Percentiles rank a stretch among this genome's conserved stretches.
These are phyloP conservation scores for Chaetomiaceae sp. DNA, from an alignment of 2,329 filamentous ascomycete species.

Conservation along the genomic window DNA sequence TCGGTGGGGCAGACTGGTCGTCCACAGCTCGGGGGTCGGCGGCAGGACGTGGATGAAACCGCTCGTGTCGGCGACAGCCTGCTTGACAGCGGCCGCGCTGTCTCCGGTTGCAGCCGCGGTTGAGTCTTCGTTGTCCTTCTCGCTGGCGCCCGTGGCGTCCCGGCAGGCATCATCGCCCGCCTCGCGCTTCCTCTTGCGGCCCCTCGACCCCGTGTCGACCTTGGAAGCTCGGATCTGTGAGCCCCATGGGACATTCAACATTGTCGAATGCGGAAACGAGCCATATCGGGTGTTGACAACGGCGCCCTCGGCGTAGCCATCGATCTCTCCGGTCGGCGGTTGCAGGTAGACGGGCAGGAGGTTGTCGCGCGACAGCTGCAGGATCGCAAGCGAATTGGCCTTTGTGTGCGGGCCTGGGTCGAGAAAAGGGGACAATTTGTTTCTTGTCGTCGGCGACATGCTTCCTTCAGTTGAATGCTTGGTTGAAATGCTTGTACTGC, in stretches of 20 bases:
- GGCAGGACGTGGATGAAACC: slow-evolving; percentile 77
- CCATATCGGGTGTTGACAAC: slow-evolving; percentile 92
- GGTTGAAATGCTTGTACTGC: not conserved
- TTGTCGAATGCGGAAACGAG: slow-evolving; percentile 76
- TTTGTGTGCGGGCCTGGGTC: slow-evolving; percentile 60
- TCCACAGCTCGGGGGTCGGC: slow-evolving; percentile 80
- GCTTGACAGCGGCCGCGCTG: slow-evolving; percentile 35
- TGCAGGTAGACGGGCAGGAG: slow-evolving; percentile 71
- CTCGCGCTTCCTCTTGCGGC: slow-evolving; percentile 59
- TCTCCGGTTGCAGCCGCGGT: slow-evolving; percentile 3
- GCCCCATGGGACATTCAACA: slow-evolving; percentile 80
- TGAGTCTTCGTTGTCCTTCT: slow-evolving; percentile 30
- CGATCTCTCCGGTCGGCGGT: slow-evolving; percentile 56
- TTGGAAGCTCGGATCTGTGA: slow-evolving; percentile 85
- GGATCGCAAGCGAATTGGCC: slow-evolving; percentile 67
- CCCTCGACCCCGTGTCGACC: slow-evolving; percentile 87
- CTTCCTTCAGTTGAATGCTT: not conserved
- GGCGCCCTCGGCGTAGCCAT: slow-evolving; percentile 71
- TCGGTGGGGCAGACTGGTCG: slow-evolving; percentile 70
- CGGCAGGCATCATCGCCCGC: slow-evolving; percentile 37
- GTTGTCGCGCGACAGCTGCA: slow-evolving; percentile 85
- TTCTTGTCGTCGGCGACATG: slow-evolving; percentile 17
- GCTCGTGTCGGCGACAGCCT: slow-evolving; percentile 51
- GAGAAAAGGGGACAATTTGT: slow-evolving; percentile 67
- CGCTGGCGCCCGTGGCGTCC: slow-evolving; percentile 28